Base-by-base conservation (phyloP, 2,329 filamentous ascomycete genomes). In the Coleophoma crateriformis region DNA sequence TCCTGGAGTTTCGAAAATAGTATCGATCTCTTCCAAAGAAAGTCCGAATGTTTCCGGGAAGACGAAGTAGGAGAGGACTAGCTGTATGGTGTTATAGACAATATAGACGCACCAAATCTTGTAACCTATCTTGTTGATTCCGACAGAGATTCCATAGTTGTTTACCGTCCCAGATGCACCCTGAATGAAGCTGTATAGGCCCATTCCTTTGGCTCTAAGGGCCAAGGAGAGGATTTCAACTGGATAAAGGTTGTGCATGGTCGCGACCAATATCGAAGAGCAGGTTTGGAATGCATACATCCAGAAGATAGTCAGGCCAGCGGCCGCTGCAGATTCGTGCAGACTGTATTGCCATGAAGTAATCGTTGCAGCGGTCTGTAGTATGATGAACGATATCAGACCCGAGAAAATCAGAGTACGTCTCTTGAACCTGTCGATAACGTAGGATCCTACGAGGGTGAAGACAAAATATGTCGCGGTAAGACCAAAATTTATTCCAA, bases 21-120 rank as follows among this genome's bases (percentile, higher is more conserved):
- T 78, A 59, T 88, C 85, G 58, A 88, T 84, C 67, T 88, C 81
- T 67, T 89, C 85, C 50, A 88, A 77, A 2, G 79, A 81, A 8
- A 88, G 74, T 42, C 84, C 84, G 73, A 87, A 87, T 57, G 84
- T 88, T 69, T 88, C 85, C 53, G 84, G 85, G 54, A 88, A 75
- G 58, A 83, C 67, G 65, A 78, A 74, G 63, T 71, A 81, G 46
- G 78, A 67, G 7, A 70, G 56, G 3, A 70, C 56, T n/a, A 77
- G 61, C 58, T 75, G 73, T n/a, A 72, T 43, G 3, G 61, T 60
- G 58, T 77, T 77, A 58, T 77, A 76, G 27, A 64, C 68, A 38
- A 77, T 73, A 49, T 77, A 78, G 22, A 78, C 66, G 45, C 67
- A 67, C 71, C 72, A 76, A 42, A 76, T 75, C 63, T 75, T 76